Conservation (phyloP, 2,329 filamentous ascomycete genomes). For the Penicillium digitatum region DNA sequence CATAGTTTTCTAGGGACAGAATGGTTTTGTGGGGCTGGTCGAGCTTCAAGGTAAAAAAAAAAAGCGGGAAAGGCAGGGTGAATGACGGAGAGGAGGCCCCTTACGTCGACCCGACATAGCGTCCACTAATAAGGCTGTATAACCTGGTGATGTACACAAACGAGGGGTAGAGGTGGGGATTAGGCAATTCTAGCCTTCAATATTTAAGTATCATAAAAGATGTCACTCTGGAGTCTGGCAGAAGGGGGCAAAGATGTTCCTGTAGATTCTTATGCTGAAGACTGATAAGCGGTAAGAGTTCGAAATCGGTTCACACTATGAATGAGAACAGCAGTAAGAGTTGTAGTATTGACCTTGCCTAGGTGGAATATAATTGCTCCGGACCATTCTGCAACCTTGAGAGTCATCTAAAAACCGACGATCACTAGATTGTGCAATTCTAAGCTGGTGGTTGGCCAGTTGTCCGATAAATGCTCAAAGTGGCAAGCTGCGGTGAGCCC, state of each 20-base stretch:
- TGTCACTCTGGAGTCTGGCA: neutral
- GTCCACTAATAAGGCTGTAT: neutral
- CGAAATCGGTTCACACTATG: neutral
- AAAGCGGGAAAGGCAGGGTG: neutral
- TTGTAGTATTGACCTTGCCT: neutral
- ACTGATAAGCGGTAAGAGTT: neutral
- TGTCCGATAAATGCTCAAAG: constrained; percentile 26
- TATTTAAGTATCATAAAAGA: neutral
- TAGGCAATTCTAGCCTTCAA: neutral
- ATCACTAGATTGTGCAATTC: constrained; percentile 20
- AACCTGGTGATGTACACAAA: neutral
- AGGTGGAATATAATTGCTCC: neutral
- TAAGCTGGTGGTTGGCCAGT: constrained; percentile 21
- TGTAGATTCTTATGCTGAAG: neutral
- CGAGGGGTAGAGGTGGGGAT: neutral
- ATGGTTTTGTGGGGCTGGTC: constrained; percentile 16
- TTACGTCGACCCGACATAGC: neutral
- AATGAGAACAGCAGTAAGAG: neutral
- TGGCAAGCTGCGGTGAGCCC: constrained; percentile 11
- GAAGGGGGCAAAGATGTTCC: neutral
- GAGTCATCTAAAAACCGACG: neutral
- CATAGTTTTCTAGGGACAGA: constrained; percentile 2
- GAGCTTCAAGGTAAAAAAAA: neutral
- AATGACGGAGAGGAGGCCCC: constrained; percentile 4
- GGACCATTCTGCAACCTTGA: neutral